Base-by-base conservation (phyloP, 2,329 filamentous ascomycete genomes). In the Tothia fuscella region DNA sequence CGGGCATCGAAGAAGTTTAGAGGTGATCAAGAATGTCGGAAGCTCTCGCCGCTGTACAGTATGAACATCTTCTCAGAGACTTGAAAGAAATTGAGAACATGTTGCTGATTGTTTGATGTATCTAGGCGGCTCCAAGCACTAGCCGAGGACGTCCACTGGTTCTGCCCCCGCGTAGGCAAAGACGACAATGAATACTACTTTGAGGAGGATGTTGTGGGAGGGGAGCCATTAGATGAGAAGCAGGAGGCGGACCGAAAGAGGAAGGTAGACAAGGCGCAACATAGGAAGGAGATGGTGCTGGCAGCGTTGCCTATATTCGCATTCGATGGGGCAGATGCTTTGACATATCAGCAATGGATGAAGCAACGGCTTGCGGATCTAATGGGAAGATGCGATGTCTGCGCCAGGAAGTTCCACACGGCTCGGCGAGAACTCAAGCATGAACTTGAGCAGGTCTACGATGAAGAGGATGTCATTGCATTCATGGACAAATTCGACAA, bases 321-420 rank as follows among this genome's bases (percentile, higher is more conserved):
- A 3, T 70, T 59, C 40, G 62, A 70, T 35, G 66, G 66, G 9
- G 55, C 58, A 1, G 65, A 68, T 43, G 67, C 67, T n/a, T 50
- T 51, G 26, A 52, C 55, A 31, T 64, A 64, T 46, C 60, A 65
- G 41, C 51, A 59, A 41, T 61, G 58, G 53, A 51, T 70, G 20
- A 56, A 57, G 37, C 49, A 53, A 6, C 51, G 59, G n/a, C 51
- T 70, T 43, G 51, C 58, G 34, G 48, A 48, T 12, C 61, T 67
- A 46, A 60, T 71, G 51, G 56, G 52, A 26, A 59, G 57, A 38
- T 71, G 68, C 49, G 67, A 70, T 46, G 60, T 70, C 47, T 71
- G 68, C 50, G 60, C 70, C 22, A 59, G 67, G 14, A 59, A 66
- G 20, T 71, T 64, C 44, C 65, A 71, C 50, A 61, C 64, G 37